Base-by-base conservation (phyloP, 352 stramenopile genomes). In the Albugo candida region DNA sequence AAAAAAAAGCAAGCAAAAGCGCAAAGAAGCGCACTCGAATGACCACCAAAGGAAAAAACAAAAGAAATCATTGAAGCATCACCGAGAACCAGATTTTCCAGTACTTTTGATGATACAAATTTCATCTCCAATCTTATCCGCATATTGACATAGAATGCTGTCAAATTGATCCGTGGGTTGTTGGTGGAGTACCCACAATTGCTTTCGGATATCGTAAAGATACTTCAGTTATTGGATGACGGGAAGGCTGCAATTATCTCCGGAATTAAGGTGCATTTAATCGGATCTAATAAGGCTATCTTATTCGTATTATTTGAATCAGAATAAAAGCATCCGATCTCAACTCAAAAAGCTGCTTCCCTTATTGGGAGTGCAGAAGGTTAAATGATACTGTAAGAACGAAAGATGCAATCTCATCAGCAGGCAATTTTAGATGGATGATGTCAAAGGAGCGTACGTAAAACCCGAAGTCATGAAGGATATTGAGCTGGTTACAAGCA, bases 201-300 rank as follows among this genome's bases (percentile, higher is more conserved):
- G 31, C 58, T 63, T 16, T 56, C 51, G 16, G 78, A 92, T 16
- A 61, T 92, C 31, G 42, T 85, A 16, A 44, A 31, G 19, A 53
- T 92, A 34, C 51, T 92, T 20, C 73, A 85, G 56, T 79, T 81
- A 70, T 42, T 92, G 45, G 69, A 88, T 45, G 60, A 79, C 31
- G 75, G 78, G 14, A 59, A 86, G 51, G 64, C 77, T 18, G 78
- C 70, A 16, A 62, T 88, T 24, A 80, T 88, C 59, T 65, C 66
- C 4, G 78, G 71, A 35, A 78, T 92, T 18, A 27, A 49, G 31
- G 51, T 57, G 17, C 18, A 6, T 18, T 12, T 54, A 17, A 11
- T 0, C 8, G 19, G 52, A 11, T 16, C 12, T 11, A 13, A 1
- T 41, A 19, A 10, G 8, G 3, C 8, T 8, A 43, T 8, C 14